These are phyloP conservation scores for Aspergillus haitiensis DNA, from an alignment of 495 filamentous ascomycete species.

Conservation along the genomic window DNA sequence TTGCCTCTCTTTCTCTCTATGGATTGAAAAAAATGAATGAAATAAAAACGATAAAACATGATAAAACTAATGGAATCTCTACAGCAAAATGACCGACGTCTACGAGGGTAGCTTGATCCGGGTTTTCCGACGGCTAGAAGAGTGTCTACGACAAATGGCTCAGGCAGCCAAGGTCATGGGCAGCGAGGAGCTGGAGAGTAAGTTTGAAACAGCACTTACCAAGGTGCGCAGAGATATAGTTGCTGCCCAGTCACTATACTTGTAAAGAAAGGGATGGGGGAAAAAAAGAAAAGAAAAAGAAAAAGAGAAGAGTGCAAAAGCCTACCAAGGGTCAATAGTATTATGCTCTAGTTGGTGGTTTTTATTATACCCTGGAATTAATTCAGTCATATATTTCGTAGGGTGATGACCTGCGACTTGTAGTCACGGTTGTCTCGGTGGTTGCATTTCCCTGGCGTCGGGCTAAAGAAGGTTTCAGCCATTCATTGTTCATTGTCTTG, in stretches of 20 bases:
- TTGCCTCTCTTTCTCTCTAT: too few species aligned
- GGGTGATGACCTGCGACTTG: not conserved
- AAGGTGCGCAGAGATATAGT: slow-evolving; percentile 93
- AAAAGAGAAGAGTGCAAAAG: not conserved
- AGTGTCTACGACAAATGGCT: slow-evolving; percentile 96
- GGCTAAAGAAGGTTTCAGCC: slow-evolving; percentile 24
- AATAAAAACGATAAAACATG: not conserved
- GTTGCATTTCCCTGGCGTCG: slow-evolving; percentile 31
- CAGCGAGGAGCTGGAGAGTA: slow-evolving; percentile 84
- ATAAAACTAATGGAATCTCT: slow-evolving; percentile 15
- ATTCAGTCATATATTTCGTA: slow-evolving; percentile 6
- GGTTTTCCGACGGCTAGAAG: slow-evolving; percentile 91
- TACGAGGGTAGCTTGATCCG: slow-evolving; percentile 96
- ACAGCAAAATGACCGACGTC: slow-evolving; percentile 94
- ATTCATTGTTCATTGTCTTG: slow-evolving; percentile 12
- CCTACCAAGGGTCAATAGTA: not conserved
- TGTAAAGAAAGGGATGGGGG: slow-evolving; percentile 46
- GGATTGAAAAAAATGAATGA: too few species aligned
- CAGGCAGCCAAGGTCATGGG: slow-evolving; percentile 97
- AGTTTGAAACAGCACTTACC: slow-evolving; percentile 77
- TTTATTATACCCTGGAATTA: not conserved
- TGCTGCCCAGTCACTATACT: slow-evolving; percentile 85
- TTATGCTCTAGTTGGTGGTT: not conserved
- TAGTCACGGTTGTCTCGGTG: slow-evolving; percentile 18
- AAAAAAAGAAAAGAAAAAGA: not conserved